Base-by-base conservation (phyloP, 176 grass and related monocot genomes). In the Poa pratensis region DNA sequence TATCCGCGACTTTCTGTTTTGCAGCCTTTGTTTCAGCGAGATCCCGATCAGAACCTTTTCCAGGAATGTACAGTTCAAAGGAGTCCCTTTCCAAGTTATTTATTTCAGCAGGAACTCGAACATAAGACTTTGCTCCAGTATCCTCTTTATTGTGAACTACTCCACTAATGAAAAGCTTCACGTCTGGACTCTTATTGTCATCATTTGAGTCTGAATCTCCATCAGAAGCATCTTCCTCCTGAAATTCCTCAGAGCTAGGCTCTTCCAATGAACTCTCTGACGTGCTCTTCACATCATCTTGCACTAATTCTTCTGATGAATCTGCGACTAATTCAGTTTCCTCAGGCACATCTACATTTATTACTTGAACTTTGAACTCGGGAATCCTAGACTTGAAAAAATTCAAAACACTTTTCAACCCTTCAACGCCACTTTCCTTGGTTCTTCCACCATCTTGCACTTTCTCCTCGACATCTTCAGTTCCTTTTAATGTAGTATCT, bases 121-220 rank as follows among this genome's bases (percentile, higher is more conserved):
- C 76, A 75, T 86, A 92, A 28, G 88, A 88, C 83, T 94, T 92
- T 73, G 70, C 79, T 79, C 87, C 85, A 67, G 48, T 20, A 57
- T 98, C 93, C 37, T 94, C 93, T 85, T 91, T 95, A 71, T 95
- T 95, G 63, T 98, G 93, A 88, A 98, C 80, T 34, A 98, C 91
- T 79, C 96, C 91, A 65, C 96, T 94, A 34, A 98, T 84, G 76
- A 90, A 98, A 82, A 98, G 86, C 77, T 92, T 93, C 4, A 92
- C 85, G 43, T 82, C 83, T 9, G 91, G 75, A 86, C 73, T 84
- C 86, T 97, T 92, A 82, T 78, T 88, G 17, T 89, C 86, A 65
- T 91, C 90, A 77, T 64, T 51, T 11, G 87, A 79, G 77, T 94
- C 93, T 45, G 77, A 62, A 86, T 80, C 83, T 67, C 62, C 86